A percentile compares a stretch with the other conserved stretches of the same genome.
Evolutionary conservation across 768 basidiomycete genomes (phyloP).

Genomic region (Boletellus emodensis): DNA sequence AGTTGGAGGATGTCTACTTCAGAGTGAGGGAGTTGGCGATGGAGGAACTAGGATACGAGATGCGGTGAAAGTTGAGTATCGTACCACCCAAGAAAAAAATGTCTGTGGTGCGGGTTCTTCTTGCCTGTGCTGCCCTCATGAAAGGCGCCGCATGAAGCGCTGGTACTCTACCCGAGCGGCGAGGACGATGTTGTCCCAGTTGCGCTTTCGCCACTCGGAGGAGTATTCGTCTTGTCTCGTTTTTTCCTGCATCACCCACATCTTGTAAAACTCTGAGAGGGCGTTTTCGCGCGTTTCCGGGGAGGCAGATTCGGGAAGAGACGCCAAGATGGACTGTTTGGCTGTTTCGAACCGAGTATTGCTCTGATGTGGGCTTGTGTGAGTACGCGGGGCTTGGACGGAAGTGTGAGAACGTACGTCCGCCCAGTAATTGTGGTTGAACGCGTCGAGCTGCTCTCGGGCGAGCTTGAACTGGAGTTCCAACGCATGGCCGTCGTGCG

Average conservation of each 20-base stretch:
- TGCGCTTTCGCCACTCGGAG: slow-evolving; percentile 62
- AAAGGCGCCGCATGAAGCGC: slow-evolving; percentile 36
- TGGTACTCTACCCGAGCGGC: slow-evolving; percentile 54
- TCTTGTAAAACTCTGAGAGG: slow-evolving; percentile 66
- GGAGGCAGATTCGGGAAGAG: slow-evolving; percentile 50
- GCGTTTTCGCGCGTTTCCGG: slow-evolving; percentile 60
- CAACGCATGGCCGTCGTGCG: slow-evolving; percentile 37
- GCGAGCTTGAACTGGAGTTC: slow-evolving; percentile 71
- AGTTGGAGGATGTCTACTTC: slow-evolving; percentile 55
- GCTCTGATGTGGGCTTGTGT: slow-evolving; percentile 55
- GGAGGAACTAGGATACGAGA: slow-evolving; percentile 42
- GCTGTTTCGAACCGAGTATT: slow-evolving; percentile 77
- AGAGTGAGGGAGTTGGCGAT: slow-evolving; percentile 61
- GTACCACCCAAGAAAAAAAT: no score
- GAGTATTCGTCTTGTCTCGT: slow-evolving; percentile 56
- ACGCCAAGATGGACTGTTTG: slow-evolving; percentile 52
- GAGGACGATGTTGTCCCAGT: slow-evolving; percentile 51
- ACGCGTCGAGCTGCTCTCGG: slow-evolving; percentile 66
- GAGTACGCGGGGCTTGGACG: background rate
- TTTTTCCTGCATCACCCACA: slow-evolving; percentile 72
- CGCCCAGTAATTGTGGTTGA: slow-evolving; percentile 77
- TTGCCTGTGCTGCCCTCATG: background rate
- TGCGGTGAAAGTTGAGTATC: slow-evolving; percentile 11
- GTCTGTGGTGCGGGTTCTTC: no score
- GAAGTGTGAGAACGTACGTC: slow-evolving; percentile 49